Percentiles rank a stretch among this genome's conserved stretches.
Evolutionary conservation across 2,329 filamentous ascomycete genomes (phyloP).

Genomic region (Ceratocystis eucalypticola): DNA sequence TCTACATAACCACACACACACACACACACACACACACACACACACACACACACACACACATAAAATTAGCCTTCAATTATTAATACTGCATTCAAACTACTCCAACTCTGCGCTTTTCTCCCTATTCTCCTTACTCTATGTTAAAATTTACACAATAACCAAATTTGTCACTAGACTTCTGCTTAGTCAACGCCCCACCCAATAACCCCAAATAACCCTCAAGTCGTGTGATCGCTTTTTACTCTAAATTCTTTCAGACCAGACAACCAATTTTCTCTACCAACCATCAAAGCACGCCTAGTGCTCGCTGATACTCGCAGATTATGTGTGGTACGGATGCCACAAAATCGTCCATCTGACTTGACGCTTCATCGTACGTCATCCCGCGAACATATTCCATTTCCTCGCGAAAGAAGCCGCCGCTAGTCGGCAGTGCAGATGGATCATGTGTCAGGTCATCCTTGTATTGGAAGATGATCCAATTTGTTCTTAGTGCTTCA

Average conservation of each 20-base stretch:
- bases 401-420: not conserved
- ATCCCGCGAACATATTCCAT: not conserved
- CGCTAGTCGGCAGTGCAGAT: not conserved
- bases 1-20: no score
- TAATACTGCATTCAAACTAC: not conserved
- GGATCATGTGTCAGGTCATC: not conserved
- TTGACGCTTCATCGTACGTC: not conserved
- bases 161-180: not conserved
- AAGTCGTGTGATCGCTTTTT: not conserved
- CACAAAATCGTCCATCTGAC: not conserved
- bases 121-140: not conserved
- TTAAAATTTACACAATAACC: not conserved
- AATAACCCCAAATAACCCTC: not conserved
- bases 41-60: no score
- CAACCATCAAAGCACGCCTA: not conserved
- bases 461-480: constrained; percentile 1
- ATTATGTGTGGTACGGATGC: not conserved
- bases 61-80: no score
- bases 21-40: no score
- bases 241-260: not conserved
- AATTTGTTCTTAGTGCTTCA: not conserved
- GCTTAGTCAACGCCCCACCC: not conserved
- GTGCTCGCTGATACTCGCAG: not conserved
- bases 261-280: not conserved
- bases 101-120: not conserved